Base-by-base conservation (phyloP, 345 rosid genomes). In the Heritiera littoralis region DNA sequence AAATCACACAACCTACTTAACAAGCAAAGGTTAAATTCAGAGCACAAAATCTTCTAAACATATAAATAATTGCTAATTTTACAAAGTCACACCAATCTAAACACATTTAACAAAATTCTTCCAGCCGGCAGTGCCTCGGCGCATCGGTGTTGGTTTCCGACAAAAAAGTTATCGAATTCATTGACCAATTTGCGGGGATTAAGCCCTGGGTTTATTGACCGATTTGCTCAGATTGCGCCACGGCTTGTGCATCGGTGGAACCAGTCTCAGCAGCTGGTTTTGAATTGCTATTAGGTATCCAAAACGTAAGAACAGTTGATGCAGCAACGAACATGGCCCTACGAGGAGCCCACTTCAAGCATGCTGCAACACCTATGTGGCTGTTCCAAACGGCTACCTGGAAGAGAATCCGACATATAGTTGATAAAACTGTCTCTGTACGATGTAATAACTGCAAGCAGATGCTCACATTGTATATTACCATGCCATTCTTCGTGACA, bases 301-400 rank as follows among this genome's bases (percentile, higher is more conserved):
- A 96, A 77, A 92, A 90, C 17, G 98, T 89, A 75, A 96, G 98
- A 81, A 88, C 94, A 49, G 91, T 66, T 13, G 98, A 90, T 40
- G 98, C 98, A 66, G 97, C 98, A 35, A 86, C 97, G 13, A 96
- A 90, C 98, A 96, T 90, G 58, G 84, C 95, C 60, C 98, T 85
- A 20, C 95, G 95, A 67, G 98, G 98, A 60, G 99, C 97, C 98
- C 99, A 96, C 80, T 94, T 94, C 88, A 94, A 83, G 87, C 97
- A 92, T 6, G 95, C 82, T 51, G 92, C 82, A 58, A 96, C 86
- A 10, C 99, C 98, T 66, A 92, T 90, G 83, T 89, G 88, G 85
- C 91, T 92, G 72, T 88, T 90, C 99, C 95, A 94, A 64, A 84
- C 77, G 9, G 91, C 89, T 79, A 96, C 93, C 98, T 94, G 81